Percentiles rank a stretch among this genome's conserved stretches.
These are phyloP conservation scores for Blastocrithidia nonstop DNA, from an alignment of 208 protist species.

Conservation along the genomic window DNA sequence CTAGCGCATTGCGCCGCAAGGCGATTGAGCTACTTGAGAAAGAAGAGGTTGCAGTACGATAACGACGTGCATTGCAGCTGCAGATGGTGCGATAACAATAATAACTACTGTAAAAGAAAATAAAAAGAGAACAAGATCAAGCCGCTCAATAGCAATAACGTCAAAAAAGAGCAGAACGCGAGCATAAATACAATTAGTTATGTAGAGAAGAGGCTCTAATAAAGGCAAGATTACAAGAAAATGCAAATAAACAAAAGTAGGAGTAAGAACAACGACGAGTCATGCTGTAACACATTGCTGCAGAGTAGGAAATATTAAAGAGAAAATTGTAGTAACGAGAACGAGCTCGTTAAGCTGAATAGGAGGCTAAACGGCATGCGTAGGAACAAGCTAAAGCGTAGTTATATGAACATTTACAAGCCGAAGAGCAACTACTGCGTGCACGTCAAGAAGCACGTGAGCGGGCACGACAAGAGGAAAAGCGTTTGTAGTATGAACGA, in stretches of 20 bases:
- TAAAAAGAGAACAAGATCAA: constrained; percentile 35
- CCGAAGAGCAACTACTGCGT: constrained; percentile 49
- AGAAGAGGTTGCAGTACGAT: constrained; percentile 30
- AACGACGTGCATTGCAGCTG: constrained; percentile 17
- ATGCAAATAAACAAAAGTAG: constrained; percentile 14
- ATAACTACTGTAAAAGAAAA: constrained; percentile 10
- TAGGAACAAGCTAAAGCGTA: constrained; percentile 19
- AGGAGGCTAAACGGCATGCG: constrained; percentile 12
- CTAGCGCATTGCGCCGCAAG: constrained; percentile 27
- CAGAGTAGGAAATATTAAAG: constrained; percentile 50
- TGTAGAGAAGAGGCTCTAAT: constrained; percentile 16
- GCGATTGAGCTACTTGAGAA: constrained; percentile 61
- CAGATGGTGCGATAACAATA: constrained; percentile 20
- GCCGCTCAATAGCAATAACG: constrained; percentile 25
- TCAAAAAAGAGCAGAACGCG: constrained; percentile 15
- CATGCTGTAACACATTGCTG: constrained; percentile 27
- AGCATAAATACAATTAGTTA: constrained; percentile 12
- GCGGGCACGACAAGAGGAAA: constrained; percentile 5
- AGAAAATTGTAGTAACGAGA: constrained; percentile 30
- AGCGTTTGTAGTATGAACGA: constrained; percentile 5
- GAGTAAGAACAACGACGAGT: constrained; percentile 15
- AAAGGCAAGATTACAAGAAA: constrained; percentile 20
- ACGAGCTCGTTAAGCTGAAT: constrained; percentile 16
- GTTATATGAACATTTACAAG: constrained; percentile 41
- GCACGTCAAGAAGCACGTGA: constrained; percentile 25